Conservation (phyloP, 2,329 filamentous ascomycete species). For the Coniochaeta hoffmannii region DNA sequence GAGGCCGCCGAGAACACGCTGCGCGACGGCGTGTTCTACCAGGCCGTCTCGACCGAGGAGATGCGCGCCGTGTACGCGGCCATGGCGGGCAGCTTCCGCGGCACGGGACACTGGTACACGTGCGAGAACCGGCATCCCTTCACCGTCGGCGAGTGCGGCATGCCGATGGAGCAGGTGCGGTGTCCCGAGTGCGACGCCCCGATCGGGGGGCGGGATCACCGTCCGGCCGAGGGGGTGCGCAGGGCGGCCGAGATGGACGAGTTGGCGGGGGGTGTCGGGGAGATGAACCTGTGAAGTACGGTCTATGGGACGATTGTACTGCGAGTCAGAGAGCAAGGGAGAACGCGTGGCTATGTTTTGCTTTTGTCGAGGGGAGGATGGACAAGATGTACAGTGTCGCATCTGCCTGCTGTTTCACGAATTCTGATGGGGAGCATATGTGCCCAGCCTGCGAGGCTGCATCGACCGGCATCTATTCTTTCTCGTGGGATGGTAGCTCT, state of each 20-base stretch:
- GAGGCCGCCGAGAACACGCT: neutral
- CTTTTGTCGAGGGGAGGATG: too few relatives aligned
- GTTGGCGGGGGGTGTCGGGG: too few relatives aligned
- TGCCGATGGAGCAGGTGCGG: constrained; percentile 51
- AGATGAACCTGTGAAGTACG: too few relatives aligned
- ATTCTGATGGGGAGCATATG: too few relatives aligned
- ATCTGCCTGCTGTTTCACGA: too few relatives aligned
- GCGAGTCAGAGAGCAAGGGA: too few relatives aligned
- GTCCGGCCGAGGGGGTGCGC: constrained; percentile 40
- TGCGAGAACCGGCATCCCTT: constrained; percentile 33
- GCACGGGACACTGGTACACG: constrained; percentile 26
- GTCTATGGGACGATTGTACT: too few relatives aligned
- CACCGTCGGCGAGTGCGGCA: constrained; percentile 58
- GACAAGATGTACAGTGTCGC: too few relatives aligned
- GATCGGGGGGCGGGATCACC: constrained; percentile 49
- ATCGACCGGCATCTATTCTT: too few relatives aligned
- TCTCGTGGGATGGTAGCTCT: too few relatives aligned
- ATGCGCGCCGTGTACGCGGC: constrained; percentile 34
- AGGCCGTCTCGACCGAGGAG: constrained; percentile 32
- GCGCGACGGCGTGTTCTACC: constrained; percentile 23
- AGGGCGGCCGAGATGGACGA: constrained; percentile 44
- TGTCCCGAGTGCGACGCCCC: constrained; percentile 56
- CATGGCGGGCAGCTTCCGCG: constrained; percentile 34
- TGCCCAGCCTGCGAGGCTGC: too few relatives aligned
- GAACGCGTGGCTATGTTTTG: too few relatives aligned